Conservation (phyloP, 306 rosid species). For the Inga laurina region DNA sequence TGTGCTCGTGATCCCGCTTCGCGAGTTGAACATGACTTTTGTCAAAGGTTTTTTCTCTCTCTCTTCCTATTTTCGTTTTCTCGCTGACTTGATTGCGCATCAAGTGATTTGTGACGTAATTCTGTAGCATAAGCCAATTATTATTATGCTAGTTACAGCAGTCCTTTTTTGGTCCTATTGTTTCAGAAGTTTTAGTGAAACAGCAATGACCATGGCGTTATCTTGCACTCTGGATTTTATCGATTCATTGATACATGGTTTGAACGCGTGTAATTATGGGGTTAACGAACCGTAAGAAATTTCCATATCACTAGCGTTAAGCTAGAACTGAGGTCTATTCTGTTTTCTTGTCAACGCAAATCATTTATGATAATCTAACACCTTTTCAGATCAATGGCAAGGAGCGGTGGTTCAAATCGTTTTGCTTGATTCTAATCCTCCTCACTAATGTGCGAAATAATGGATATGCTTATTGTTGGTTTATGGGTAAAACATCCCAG, state of each 20-base stretch:
- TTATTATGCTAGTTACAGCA: neutral
- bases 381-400: neutral
- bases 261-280: neutral
- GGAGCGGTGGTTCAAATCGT: slow-evolving; percentile 3
- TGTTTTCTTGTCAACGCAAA: neutral
- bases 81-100: neutral
- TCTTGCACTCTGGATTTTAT: neutral
- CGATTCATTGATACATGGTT: neutral
- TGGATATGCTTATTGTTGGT: neutral
- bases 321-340: neutral
- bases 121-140: neutral
- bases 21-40: slow-evolving; percentile 78
- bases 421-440: slow-evolving; percentile 2
- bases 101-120: neutral
- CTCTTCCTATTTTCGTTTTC: neutral
- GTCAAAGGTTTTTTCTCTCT: slow-evolving; percentile 61
- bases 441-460: neutral
- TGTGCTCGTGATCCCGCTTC: slow-evolving; percentile 80
- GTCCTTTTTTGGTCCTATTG: neutral
- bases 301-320: neutral
- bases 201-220: neutral
- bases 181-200: slow-evolving; percentile 7
- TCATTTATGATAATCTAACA: neutral
- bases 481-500: neutral
- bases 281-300: neutral